phyloP scores from a whole-genome alignment of 2,329 filamentous ascomycete species.

The Fusarium ramigenum region DNA sequence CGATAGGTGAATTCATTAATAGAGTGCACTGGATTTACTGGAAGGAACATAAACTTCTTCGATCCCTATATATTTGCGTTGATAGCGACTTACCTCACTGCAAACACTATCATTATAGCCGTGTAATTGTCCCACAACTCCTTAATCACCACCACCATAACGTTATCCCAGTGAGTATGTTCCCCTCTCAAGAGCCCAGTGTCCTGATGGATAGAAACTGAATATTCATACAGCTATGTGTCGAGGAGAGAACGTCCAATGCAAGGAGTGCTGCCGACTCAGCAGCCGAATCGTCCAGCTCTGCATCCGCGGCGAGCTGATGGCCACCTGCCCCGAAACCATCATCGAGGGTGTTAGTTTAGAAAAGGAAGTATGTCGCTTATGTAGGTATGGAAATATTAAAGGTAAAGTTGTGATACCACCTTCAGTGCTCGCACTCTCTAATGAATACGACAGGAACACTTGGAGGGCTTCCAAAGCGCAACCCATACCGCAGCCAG shows the following conservation, averaged over 20 bases:
- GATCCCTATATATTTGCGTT: constrained; percentile 1
- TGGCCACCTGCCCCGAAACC: constrained; percentile 15
- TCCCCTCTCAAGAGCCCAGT: background rate
- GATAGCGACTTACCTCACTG: background rate
- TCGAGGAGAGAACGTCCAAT: constrained; percentile 27
- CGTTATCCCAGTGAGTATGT: background rate
- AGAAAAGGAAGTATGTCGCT: constrained; percentile 11
- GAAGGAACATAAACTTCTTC: background rate
- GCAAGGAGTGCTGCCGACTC: constrained; percentile 23
- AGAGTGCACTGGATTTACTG: background rate
- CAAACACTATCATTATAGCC: background rate
- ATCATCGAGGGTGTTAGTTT: constrained; percentile 22
- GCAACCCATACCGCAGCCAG: background rate
- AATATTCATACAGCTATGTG: constrained; percentile 21
- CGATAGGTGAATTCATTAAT: background rate
- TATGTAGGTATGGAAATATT: constrained; percentile 5
- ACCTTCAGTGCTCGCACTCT: background rate
- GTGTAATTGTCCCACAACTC: background rate
- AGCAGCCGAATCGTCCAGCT: constrained; percentile 2
- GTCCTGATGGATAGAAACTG: background rate
- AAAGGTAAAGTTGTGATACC: constrained; percentile 11
- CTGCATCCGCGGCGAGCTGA: constrained; percentile 25
- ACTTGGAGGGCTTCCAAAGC: constrained; percentile 12
- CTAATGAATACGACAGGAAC: constrained; percentile 17
- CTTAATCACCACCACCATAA: background rate